Percentiles rank a stretch among this genome's conserved stretches.
phyloP scores from a whole-genome alignment of 805 yeast genomes.

The Wickerhamiella azymoides region DNA sequence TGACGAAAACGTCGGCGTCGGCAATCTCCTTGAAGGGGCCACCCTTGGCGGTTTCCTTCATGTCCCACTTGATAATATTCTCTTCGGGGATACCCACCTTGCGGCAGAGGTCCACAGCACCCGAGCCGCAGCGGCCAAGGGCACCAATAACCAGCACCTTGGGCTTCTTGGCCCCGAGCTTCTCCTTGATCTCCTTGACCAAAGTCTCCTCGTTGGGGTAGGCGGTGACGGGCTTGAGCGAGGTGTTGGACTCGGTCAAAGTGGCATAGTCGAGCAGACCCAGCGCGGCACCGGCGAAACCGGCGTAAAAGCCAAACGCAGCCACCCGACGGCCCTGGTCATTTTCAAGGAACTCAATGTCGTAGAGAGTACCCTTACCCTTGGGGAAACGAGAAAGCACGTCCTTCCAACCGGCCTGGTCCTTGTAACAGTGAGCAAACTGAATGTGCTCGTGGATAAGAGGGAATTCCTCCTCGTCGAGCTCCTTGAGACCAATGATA shows the following conservation, averaged over 20 bases:
- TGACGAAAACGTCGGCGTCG: conserved; percentile 74
- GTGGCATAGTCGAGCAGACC: conserved; percentile 92
- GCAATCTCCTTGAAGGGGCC: conserved; percentile 95
- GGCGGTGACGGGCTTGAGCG: conserved; percentile 69
- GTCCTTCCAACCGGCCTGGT: conserved; percentile 95
- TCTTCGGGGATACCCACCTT: conserved; percentile 80
- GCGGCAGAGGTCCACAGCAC: conserved; percentile 74
- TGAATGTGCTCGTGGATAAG: conserved; percentile 92
- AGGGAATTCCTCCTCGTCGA: conserved; percentile 89
- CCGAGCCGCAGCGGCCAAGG: conserved; percentile 96
- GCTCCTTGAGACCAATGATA: conserved; percentile 85
- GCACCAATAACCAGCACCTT: conserved; percentile 88
- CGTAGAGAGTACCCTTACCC: conserved; percentile 85
- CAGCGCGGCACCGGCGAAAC: conserved; percentile 99
- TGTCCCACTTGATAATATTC: conserved; percentile 86
- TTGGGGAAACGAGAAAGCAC: conserved; percentile 78
- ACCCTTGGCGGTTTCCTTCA: conserved; percentile 89
- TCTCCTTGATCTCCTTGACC: conserved; percentile 57
- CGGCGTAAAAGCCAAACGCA: conserved; percentile 98
- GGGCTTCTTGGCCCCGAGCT: conserved; percentile 45
- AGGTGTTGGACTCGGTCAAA: conserved; percentile 52
- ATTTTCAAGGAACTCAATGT: conserved; percentile 85
- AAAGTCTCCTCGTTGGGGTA: conserved; percentile 68
- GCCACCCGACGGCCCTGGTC: conserved; percentile 97
- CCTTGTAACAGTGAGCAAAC: conserved; percentile 96